phyloP scores from a whole-genome alignment of 2,329 filamentous ascomycete species.

The Tolypocladium capitatum region DNA sequence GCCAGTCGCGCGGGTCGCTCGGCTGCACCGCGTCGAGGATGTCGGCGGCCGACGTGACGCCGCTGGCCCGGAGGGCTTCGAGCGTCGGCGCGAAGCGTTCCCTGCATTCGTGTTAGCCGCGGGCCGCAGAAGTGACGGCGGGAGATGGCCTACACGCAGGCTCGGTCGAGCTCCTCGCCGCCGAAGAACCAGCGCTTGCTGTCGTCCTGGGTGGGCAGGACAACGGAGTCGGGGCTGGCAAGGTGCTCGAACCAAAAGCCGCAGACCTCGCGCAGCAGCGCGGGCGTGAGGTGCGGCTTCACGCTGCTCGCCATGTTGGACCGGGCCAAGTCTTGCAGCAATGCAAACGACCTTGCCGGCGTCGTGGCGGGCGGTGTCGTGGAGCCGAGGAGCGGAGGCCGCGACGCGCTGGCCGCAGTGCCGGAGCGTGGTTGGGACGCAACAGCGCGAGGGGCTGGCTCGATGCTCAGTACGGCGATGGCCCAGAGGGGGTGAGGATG shows the following conservation, averaged over 20 bases:
- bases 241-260: conserved; percentile 27
- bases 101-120: conserved; percentile 8
- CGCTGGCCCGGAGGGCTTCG: conserved; percentile 16
- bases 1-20: conserved; percentile 19
- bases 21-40: conserved; percentile 16
- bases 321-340: neutral
- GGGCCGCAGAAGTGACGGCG: too few species aligned
- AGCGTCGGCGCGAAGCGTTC: conserved; percentile 18
- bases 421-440: neutral
- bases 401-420: too few species aligned
- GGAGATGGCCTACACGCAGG: conserved; percentile 18
- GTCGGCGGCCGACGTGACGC: conserved; percentile 14
- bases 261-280: conserved; percentile 16
- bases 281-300: conserved; percentile 12
- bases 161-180: conserved; percentile 19
- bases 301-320: conserved; percentile 4
- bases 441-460: neutral
- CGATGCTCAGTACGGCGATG: neutral
- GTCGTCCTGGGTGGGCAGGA: conserved; percentile 13
- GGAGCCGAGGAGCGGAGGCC: neutral
- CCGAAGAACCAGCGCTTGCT: conserved; percentile 21
- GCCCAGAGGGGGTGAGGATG: too few species aligned
- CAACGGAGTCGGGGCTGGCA: conserved; percentile 10
- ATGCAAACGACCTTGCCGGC: neutral
- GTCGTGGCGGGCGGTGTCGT: too few species aligned